A percentile compares a stretch with the other conserved stretches of the same genome.
Conservation (phyloP, 371 early-diverging fungal genomes). For the Haplosporangium sp. region DNA sequence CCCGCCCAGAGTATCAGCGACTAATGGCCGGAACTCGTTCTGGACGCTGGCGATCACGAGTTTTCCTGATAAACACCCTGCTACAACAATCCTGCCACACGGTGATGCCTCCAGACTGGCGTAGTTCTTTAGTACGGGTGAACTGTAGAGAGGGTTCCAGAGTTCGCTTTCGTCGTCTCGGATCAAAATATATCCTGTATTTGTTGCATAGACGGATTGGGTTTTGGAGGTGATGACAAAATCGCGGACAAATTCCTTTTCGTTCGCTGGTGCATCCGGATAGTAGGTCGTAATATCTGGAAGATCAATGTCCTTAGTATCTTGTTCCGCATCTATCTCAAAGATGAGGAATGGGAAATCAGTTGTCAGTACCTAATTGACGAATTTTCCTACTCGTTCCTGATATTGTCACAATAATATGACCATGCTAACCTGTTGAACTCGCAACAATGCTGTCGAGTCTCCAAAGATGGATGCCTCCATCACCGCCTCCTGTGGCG, state of each 20-base stretch:
- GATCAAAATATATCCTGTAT: slow-evolving; percentile 59
- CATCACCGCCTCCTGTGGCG: slow-evolving; percentile 86
- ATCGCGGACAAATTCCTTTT: slow-evolving; percentile 51
- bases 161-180: slow-evolving; percentile 43
- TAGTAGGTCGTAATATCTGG: slow-evolving; percentile 36
- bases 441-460: slow-evolving; percentile 64
- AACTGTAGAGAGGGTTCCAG: slow-evolving; percentile 58
- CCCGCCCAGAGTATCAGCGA: slow-evolving; percentile 33
- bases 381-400: background rate
- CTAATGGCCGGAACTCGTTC: slow-evolving; percentile 54
- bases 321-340: slow-evolving; percentile 37
- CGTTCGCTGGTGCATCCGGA: slow-evolving; percentile 13
- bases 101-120: slow-evolving; percentile 67
- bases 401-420: no score
- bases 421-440: slow-evolving; percentile 59
- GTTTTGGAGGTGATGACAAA: slow-evolving; percentile 37
- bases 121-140: slow-evolving; percentile 62
- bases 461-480: slow-evolving; percentile 81
- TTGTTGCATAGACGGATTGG: slow-evolving; percentile 36
- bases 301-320: slow-evolving; percentile 41
- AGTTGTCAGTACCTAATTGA: background rate
- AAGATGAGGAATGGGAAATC: no score
- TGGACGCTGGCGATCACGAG: slow-evolving; percentile 63
- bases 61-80: slow-evolving; percentile 69
- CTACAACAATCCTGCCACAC: slow-evolving; percentile 66